A percentile compares a stretch with the other conserved stretches of the same genome.
Evolutionary conservation across 2,329 filamentous ascomycete species (phyloP).

Genomic region (Ceratocystis destructans): DNA sequence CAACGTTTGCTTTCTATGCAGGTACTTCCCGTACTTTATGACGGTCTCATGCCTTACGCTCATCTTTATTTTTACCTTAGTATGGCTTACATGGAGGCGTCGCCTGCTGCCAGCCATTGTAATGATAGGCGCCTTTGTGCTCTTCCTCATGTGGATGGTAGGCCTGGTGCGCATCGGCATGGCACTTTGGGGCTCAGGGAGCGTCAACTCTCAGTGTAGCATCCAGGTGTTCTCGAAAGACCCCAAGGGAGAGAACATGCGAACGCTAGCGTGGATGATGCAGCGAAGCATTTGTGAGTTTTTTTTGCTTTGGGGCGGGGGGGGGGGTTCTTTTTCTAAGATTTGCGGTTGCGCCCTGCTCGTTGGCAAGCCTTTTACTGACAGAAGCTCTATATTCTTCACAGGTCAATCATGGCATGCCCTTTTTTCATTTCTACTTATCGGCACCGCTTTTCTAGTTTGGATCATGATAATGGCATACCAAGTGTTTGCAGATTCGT

Average conservation of each 20-base stretch:
- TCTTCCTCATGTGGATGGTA: slow-evolving; percentile 55
- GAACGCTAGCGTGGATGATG: slow-evolving; percentile 50
- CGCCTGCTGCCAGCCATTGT: slow-evolving; percentile 48
- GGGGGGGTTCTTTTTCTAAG: too few species aligned
- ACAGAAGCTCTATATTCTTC: too few species aligned
- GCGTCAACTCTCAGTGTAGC: slow-evolving; percentile 47
- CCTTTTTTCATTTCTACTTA: slow-evolving; percentile 48
- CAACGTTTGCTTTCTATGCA: slow-evolving; percentile 23
- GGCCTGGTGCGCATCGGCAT: slow-evolving; percentile 50
- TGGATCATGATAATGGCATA: slow-evolving; percentile 58
- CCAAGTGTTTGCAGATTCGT: slow-evolving; percentile 43
- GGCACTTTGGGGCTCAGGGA: slow-evolving; percentile 48
- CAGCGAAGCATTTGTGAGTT: slow-evolving; percentile 49
- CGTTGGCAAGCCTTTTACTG: too few species aligned
- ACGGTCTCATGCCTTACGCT: slow-evolving; percentile 46
- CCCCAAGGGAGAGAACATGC: slow-evolving; percentile 37
- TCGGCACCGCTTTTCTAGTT: slow-evolving; percentile 46
- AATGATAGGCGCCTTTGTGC: slow-evolving; percentile 50
- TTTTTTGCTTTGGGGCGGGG: not conserved
- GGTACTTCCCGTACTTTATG: slow-evolving; percentile 56
- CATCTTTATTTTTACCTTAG: slow-evolving; percentile 49
- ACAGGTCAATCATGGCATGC: slow-evolving; percentile 50
- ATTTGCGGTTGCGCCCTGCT: too few species aligned
- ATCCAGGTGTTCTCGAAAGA: slow-evolving; percentile 40
- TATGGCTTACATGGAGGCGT: slow-evolving; percentile 48